A percentile compares a stretch with the other conserved stretches of the same genome.
phyloP scores from a whole-genome alignment of 495 filamentous ascomycete species.

The Friedmanniomyces simplex region DNA sequence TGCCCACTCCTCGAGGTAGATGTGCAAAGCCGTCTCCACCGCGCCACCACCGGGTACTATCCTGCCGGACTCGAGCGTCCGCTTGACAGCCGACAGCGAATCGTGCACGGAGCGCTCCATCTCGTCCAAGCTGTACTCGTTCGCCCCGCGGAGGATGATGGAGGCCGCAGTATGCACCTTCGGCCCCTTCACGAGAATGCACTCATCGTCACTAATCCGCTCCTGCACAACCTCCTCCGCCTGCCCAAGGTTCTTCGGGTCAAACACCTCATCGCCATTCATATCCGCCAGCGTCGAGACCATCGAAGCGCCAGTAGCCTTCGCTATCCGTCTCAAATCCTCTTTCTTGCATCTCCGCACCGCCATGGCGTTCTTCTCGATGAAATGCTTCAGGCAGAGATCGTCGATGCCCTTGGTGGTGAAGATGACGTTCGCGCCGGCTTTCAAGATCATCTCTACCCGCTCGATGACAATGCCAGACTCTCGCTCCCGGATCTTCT shows the following conservation, averaged over 20 bases:
- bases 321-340: conserved; percentile 89
- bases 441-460: conserved; percentile 94
- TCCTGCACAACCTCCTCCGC: conserved; percentile 96
- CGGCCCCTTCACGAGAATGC: conserved; percentile 92
- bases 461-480: conserved; percentile 86
- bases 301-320: conserved; percentile 87
- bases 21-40: conserved; percentile 97
- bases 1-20: conserved; percentile 99
- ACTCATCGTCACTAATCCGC: conserved; percentile 96
- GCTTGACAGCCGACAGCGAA: conserved; percentile 91
- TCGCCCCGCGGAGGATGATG: conserved; percentile 90
- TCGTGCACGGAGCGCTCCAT: conserved; percentile 99
- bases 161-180: conserved; percentile 89
- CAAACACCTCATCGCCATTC: conserved; percentile 96
- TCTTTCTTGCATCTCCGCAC: conserved; percentile 98
- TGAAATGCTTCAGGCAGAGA: conserved; percentile 82
- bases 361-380: conserved; percentile 92
- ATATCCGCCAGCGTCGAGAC: conserved; percentile 88
- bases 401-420: conserved; percentile 99
- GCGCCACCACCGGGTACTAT: conserved; percentile 95
- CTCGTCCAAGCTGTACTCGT: conserved; percentile 95
- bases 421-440: conserved; percentile 89
- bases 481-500: conserved; percentile 90
- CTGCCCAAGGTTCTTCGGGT: conserved; percentile 72
- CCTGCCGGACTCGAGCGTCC: conserved; percentile 90